These are phyloP conservation scores for Mycena rosella DNA, from an alignment of 768 basidiomycete genomes.

Conservation along the genomic window DNA sequence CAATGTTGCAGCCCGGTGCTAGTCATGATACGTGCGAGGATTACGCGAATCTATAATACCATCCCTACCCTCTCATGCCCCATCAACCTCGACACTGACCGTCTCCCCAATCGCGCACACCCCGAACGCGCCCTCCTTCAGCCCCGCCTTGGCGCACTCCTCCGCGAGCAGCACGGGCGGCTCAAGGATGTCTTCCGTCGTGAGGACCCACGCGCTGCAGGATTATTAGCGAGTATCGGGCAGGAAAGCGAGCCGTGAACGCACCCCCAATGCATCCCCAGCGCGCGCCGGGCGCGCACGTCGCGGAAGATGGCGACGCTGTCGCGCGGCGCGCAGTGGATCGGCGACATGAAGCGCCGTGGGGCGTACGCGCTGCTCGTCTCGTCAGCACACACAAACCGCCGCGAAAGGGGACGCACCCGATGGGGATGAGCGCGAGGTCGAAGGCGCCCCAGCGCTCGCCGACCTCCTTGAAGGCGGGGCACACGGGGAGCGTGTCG, in stretches of 20 bases:
- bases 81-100: conserved; percentile 37
- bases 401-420: conserved; percentile 48
- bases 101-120: conserved; percentile 76
- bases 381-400: conserved; percentile 20
- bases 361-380: conserved; percentile 71
- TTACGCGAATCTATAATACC: no score
- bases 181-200: conserved; percentile 68
- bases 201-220: conserved; percentile 65
- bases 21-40: no score
- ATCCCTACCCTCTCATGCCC: background rate
- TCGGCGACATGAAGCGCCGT: conserved; percentile 65
- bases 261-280: conserved; percentile 82
- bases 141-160: conserved; percentile 63
- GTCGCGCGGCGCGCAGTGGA: conserved; percentile 78
- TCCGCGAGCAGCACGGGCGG: conserved; percentile 67
- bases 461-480: conserved; percentile 81
- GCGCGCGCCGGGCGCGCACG: conserved; percentile 66
- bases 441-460: conserved; percentile 73
- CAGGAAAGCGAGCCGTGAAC: conserved; percentile 31
- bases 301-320: conserved; percentile 77
- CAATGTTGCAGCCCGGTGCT: no score
- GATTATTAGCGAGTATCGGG: background rate
- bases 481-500: conserved; percentile 68
- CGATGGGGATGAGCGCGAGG: conserved; percentile 79
- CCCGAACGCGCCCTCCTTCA: conserved; percentile 67